Evolutionary conservation across 805 yeast genomes (phyloP).

Genomic region (Yamadazyma sp.): DNA sequence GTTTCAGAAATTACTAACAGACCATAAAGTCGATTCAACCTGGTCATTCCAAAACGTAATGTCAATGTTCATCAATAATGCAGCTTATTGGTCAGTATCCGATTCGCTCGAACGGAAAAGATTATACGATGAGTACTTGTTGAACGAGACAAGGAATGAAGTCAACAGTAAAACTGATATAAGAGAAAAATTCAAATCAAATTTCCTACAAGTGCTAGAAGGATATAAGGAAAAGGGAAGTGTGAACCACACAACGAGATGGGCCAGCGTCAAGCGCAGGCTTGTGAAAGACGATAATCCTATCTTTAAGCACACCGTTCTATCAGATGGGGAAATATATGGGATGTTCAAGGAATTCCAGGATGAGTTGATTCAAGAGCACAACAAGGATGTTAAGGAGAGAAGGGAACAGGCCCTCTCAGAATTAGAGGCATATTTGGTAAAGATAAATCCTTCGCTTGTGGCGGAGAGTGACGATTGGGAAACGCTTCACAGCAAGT

Average conservation of each 20-base stretch:
- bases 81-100: conserved; percentile 64
- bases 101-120: conserved; percentile 61
- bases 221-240: conserved; percentile 30
- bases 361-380: conserved; percentile 33
- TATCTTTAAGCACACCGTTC: conserved; percentile 57
- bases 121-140: conserved; percentile 63
- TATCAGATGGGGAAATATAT: conserved; percentile 57
- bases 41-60: conserved; percentile 76
- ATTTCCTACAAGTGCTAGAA: conserved; percentile 50
- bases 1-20: conserved; percentile 55
- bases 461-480: conserved; percentile 33
- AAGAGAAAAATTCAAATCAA: conserved; percentile 53
- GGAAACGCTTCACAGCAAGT: conserved; percentile 34
- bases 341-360: conserved; percentile 55
- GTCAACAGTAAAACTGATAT: conserved; percentile 52
- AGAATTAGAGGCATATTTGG: conserved; percentile 54
- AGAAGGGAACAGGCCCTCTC: conserved; percentile 48
- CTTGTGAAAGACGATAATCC: conserved; percentile 63
- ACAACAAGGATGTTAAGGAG: conserved; percentile 21
- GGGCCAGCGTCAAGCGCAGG: conserved; percentile 55
- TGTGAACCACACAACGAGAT: conserved; percentile 58
- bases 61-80: conserved; percentile 53
- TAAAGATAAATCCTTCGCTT: conserved; percentile 30
- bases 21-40: conserved; percentile 60
- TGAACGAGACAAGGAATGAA: conserved; percentile 44